Conservation (phyloP, 2,329 filamentous ascomycete genomes). For the Elsinoe fawcettii region DNA sequence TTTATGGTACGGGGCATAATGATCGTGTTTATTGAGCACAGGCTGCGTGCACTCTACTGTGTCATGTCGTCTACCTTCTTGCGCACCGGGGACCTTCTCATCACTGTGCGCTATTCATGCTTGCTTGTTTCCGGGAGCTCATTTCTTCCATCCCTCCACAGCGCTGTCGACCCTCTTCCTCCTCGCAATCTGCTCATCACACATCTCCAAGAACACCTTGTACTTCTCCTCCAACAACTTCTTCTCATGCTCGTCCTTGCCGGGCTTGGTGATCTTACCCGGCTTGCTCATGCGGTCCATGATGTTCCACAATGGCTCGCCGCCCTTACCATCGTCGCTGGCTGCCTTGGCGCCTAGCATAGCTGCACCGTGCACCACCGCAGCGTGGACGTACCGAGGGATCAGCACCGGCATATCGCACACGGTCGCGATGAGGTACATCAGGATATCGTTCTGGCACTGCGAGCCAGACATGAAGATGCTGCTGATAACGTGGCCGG, state of each 20-base stretch:
- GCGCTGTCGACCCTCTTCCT: conserved; percentile 65
- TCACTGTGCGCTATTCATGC: background rate
- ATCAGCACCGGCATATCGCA: conserved; percentile 92
- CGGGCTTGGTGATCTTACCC: conserved; percentile 72
- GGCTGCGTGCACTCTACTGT: background rate
- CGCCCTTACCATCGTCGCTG: conserved; percentile 65
- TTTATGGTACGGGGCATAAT: background rate
- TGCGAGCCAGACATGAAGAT: conserved; percentile 99
- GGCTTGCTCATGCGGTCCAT: conserved; percentile 98
- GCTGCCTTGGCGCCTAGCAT: conserved; percentile 99
- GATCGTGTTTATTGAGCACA: background rate
- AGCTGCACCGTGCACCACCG: conserved; percentile 93
- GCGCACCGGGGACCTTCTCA: background rate
- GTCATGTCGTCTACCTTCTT: background rate
- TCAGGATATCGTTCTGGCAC: conserved; percentile 89
- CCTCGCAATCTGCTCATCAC: conserved; percentile 74
- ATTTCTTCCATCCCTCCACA: conserved; percentile 29
- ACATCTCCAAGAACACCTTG: conserved; percentile 90
- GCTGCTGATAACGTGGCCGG: conserved; percentile 77
- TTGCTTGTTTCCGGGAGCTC: background rate
- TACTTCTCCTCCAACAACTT: conserved; percentile 82
- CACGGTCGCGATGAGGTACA: conserved; percentile 81
- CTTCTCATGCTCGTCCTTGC: conserved; percentile 64
- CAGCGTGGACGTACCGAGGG: conserved; percentile 86
- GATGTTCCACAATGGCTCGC: conserved; percentile 86